Evolutionary conservation across 306 rosid species (phyloP), one percentile per base, ranked within the genome.

Genomic region (Vicia faba): DNA sequence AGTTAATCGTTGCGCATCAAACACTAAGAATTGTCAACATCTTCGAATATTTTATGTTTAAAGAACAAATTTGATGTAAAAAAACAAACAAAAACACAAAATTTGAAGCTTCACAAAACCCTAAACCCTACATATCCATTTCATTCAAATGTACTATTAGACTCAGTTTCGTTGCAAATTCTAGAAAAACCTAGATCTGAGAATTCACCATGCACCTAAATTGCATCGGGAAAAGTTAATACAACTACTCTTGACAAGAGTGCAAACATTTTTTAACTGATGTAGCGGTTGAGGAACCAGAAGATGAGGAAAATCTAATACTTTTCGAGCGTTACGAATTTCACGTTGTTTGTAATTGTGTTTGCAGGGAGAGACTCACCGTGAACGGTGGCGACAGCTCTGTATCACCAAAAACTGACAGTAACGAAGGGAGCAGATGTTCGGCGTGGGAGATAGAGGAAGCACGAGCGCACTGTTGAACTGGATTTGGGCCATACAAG

Each of bases 51-150:
- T n/a, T n/a, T n/a, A n/a, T n/a, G n/a, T n/a, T n/a, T n/a, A n/a
- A n/a, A n/a, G n/a, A n/a, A 26, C 41, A 68, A 41, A 20, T 44
- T 61, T 43, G 20, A 49, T 49, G 54, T 61, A 18, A 5, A 6
- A 12, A 54, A 8, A 67, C 11, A 48, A 20, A n/a, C n/a, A 38
- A 15, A 3, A 40, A 36, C 5, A 73, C 44, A 29, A 31, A 31
- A 31, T 33, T 33, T 7, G 2, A 58, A 69, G 54, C 48, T 53
- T 44, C 18, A 14, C n/a, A 66, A 82, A 84, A 80, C 80, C 86
- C 64, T 53, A 79, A 82, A 77, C 77, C 85, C 70, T 59, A 65
- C 70, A 41, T 20, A 44, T 69, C 31, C 29, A 63, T 13, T 48
- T 29, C 57, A 63, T 10, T 20, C 48, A 12, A 12, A 44, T 28